These are phyloP conservation scores for Phaeotremella skinneri DNA, from an alignment of 768 basidiomycete genomes.

Conservation along the genomic window DNA sequence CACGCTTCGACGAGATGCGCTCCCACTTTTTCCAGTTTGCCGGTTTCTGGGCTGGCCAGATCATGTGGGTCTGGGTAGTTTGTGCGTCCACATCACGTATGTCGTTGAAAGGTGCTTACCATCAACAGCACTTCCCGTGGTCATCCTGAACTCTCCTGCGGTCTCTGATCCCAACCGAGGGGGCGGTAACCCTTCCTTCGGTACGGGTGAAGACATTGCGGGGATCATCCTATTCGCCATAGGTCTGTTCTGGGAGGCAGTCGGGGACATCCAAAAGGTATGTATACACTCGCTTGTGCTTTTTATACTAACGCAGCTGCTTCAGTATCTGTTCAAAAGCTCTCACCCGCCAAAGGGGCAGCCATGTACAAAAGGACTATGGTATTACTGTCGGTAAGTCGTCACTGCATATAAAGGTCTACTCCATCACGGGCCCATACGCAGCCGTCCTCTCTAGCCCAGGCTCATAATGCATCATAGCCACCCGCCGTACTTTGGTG, in stretches of 20 bases:
- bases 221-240: slow-evolving; percentile 64
- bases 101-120: not conserved
- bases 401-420: not conserved
- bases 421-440: too few relatives aligned
- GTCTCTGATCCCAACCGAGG: slow-evolving; percentile 57
- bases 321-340: slow-evolving; percentile 59
- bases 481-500: slow-evolving; percentile 71
- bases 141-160: slow-evolving; percentile 67
- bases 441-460: too few relatives aligned
- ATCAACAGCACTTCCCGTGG: slow-evolving; percentile 58
- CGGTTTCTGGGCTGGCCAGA: slow-evolving; percentile 64
- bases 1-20: slow-evolving; percentile 67
- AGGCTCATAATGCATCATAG: slow-evolving; percentile 60
- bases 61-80: slow-evolving; percentile 59
- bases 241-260: slow-evolving; percentile 61
- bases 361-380: slow-evolving; percentile 54
- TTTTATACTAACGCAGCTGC: not conserved
- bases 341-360: slow-evolving; percentile 57
- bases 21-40: slow-evolving; percentile 65
- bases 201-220: slow-evolving; percentile 62
- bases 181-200: slow-evolving; percentile 61
- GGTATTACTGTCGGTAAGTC: slow-evolving; percentile 38
- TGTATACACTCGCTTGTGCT: not conserved
- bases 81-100: slow-evolving; percentile 21
- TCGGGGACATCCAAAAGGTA: slow-evolving; percentile 62